Base-by-base conservation (phyloP, 2,329 filamentous ascomycete genomes). In the Verticillium tricorpus region DNA sequence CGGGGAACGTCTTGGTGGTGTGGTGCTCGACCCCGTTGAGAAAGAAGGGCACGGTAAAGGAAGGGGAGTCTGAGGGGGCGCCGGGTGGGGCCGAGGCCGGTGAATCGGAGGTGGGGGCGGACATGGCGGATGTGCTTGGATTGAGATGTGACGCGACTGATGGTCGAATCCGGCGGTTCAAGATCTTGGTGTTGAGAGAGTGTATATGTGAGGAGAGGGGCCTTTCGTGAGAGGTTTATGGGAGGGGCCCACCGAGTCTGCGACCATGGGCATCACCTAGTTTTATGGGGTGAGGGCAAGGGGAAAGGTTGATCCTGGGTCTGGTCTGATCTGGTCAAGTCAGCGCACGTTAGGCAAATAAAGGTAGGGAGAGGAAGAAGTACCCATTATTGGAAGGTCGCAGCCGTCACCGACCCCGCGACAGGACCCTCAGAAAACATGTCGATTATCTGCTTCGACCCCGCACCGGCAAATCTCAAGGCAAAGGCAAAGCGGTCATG, bases 1-100 rank as follows among this genome's bases (percentile, higher is more conserved):
- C 84, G 39, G 81, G 72, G 68, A 86, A 87, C 12, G 81, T 82
- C 17, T 78, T 78, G 1, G 73, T 69, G 12, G 80, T 79, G 7
- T 69, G 72, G 59, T 79, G 72, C 62, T 85, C 80, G 68, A 75
- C 71, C 63, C 78, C 78, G 61, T 76, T 69, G 60, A 81, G 78
- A 57, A 80, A 64, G 61, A 81, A 78, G 7, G 78, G 78, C 19
- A 80, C 73, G 3, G 58, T 63, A 31, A 60, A 65, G 39, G 22
- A 7, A 5, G 34, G 9, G 14, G 57, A 32, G 22, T 54, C 19
- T 14, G 45, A 22, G 11, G 45, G 22, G 19, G 45, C 19, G 17
- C 8, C 17, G 8, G 19, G 45, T 19, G n/a, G 45, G 45, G 45
- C 39, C 34, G 34, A 14, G n/a, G 39, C 45, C 45, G 45, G 9